Base-by-base conservation (phyloP, 805 yeast species). In the Spencermartinsiella europaea region DNA sequence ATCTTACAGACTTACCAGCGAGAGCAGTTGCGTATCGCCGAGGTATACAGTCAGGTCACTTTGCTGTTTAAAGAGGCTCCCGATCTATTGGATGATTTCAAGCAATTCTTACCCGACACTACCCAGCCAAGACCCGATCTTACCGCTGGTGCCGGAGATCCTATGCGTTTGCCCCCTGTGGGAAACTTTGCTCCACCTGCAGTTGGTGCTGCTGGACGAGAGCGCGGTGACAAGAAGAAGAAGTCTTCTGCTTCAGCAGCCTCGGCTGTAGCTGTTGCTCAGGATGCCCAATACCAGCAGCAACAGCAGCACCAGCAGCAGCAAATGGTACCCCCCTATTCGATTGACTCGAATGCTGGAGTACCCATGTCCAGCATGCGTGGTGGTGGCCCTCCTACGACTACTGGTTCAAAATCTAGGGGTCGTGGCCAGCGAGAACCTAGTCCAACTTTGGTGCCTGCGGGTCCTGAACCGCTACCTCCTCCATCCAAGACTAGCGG, bases 1-100 rank as follows among this genome's bases (percentile, higher is more conserved):
- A 93, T 91, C 48, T 71, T 93, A 57, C 99, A 93, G 65, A 91
- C 97, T 39, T 93, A 91, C 63, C 99, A 93, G 70, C 80, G 95
- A 53, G 99, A 91, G 61, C 95, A 89, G 62, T 85, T 88, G 61
- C 96, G 96, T 40, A 93, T 93, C 44, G 83, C 87, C 43, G 98
- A 93, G 61, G 99, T 93, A 10, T 93, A 93, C 60, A 84, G 87
- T 46, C 97, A 93, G 63, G 96, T 93, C 2, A 85, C 96, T 1
- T 74, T 80, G 4, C 72, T 93, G 44, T 93, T 93, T 69, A 83
- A 86, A 49, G 86, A 87, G 57, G 95, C 96, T 10, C 98, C 98
- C 0, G 99, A 93, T 60, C 73, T 93, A 49, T 70, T 93, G 52
- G 95, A 89, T 55, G 99, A 95, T 62, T 93, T 93, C 68, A 89